phyloP scores from a whole-genome alignment of 2,329 filamentous ascomycete species.

The Achaetomium macrosporum region DNA sequence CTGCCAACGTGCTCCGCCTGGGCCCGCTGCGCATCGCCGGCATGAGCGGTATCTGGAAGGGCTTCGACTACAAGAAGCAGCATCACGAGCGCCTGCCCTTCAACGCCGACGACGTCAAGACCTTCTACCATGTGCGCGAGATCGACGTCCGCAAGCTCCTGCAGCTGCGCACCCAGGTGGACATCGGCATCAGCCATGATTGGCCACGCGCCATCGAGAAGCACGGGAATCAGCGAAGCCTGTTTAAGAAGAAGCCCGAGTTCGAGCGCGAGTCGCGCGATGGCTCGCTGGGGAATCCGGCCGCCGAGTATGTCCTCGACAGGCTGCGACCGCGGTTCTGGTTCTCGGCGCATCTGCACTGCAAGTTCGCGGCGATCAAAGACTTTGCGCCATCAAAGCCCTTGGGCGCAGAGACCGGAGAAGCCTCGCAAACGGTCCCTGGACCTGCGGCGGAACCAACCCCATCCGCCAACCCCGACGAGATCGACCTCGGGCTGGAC shows the following conservation, averaged over 20 bases:
- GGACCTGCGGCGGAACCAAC: neutral
- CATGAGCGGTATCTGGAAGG: constrained; percentile 93
- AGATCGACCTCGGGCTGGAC: constrained; percentile 23
- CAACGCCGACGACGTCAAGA: constrained; percentile 65
- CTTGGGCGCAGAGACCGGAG: constrained; percentile 23
- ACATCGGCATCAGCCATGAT: constrained; percentile 89
- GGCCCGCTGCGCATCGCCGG: constrained; percentile 84
- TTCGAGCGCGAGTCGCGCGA: constrained; percentile 71
- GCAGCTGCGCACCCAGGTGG: constrained; percentile 77
- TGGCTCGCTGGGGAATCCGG: constrained; percentile 71
- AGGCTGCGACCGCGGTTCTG: constrained; percentile 76
- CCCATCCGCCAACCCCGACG: constrained; percentile 16
- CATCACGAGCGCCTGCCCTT: constrained; percentile 87
- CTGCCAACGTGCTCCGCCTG: constrained; percentile 79
- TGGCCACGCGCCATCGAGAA: constrained; percentile 85
- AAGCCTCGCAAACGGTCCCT: constrained; percentile 12
- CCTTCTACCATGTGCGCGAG: constrained; percentile 85
- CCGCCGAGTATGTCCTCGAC: constrained; percentile 75
- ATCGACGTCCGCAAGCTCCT: constrained; percentile 86
- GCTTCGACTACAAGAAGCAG: constrained; percentile 74
- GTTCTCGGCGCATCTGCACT: constrained; percentile 92
- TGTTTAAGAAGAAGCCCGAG: constrained; percentile 69
- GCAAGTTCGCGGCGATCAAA: constrained; percentile 72
- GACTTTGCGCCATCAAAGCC: constrained; percentile 39
- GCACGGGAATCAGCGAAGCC: constrained; percentile 59